Percentiles rank a stretch among this genome's conserved stretches.
phyloP scores from a whole-genome alignment of 2,329 filamentous ascomycete genomes.

The Botryotinia narcissicola region DNA sequence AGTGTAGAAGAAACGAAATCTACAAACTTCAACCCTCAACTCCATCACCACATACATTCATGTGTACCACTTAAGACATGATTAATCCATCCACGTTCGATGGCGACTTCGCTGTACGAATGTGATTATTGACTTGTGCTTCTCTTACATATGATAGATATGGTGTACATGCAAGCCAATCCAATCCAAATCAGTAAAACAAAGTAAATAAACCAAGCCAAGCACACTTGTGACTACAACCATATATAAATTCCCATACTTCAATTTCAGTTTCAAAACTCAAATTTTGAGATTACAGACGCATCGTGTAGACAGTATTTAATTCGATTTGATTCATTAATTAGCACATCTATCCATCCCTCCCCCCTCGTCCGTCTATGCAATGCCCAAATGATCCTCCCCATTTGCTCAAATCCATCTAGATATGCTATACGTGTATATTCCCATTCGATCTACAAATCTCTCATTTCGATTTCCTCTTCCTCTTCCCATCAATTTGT shows the following conservation, averaged over 20 bases:
- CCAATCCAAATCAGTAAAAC: background rate
- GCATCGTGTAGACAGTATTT: background rate
- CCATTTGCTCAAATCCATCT: background rate
- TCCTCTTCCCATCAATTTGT: conserved; percentile 5
- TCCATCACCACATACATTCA: too few relatives aligned
- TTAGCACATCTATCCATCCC: background rate
- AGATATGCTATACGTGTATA: background rate
- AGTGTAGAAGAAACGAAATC: too few relatives aligned
- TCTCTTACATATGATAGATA: rapidly evolving
- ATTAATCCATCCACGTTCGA: background rate
- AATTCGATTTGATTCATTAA: background rate
- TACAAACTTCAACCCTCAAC: too few relatives aligned
- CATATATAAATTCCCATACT: background rate
- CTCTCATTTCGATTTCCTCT: background rate
- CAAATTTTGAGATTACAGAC: background rate
- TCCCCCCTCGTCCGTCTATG: too few relatives aligned
- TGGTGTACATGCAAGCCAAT: background rate
- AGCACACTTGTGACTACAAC: background rate
- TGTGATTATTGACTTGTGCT: background rate
- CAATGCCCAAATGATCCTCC: background rate
- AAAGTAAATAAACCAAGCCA: background rate
- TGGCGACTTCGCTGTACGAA: too few relatives aligned
- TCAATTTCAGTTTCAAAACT: background rate
- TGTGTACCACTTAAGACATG: too few relatives aligned
- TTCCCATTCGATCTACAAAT: background rate